Evolutionary conservation across 2,329 filamentous ascomycete species (phyloP), one percentile per base, ranked within the genome.

Genomic region (Aspergillus brunneoviolaceus): DNA sequence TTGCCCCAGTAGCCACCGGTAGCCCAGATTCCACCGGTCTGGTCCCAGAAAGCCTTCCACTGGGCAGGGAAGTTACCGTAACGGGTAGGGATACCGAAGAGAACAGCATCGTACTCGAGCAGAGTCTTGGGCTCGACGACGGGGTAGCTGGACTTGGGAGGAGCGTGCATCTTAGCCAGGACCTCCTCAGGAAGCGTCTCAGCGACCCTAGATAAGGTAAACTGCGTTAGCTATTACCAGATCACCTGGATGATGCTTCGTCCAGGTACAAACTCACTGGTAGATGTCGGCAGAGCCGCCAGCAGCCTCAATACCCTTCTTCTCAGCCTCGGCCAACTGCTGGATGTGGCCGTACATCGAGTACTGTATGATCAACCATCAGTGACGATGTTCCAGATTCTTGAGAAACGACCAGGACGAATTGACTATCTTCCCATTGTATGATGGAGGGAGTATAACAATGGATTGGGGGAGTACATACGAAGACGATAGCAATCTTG

Each of bases 1-100:
- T 98, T 98, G 81, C 93, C 93, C 79, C 83, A 87, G 83, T 85
- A 93, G 68, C 82, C 87, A 64, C 94, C 94, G 14, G 79, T 77
- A 63, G 84, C 80, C 95, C 95, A 98, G 78, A 95, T 90, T 69
- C 85, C 83, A 72, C 94, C 94, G 25, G 92, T 93, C 79, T 86
- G 85, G 83, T 99, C 95, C 90, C 92, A 96, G 75, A 81, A 82
- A 57, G 76, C 79, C 84, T 95, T 97, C 90, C 90, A 97, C 81
- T 99, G 95, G 19, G 89, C 91, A 52, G 94, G 93, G 85, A 96
- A 96, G 87, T 96, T 98, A 71, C 95, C 95, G 81, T 91, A 99
- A 68, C 95, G 87, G 55, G 95, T 99, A 61, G 95, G 95, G 76
- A 98, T 95, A 67, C 95, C 95, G 71, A 98, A 85, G 65, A 99